Percentiles rank a stretch among this genome's conserved stretches.
phyloP scores from a whole-genome alignment of 2,329 filamentous ascomycete genomes.

The Colletotrichum sp. region DNA sequence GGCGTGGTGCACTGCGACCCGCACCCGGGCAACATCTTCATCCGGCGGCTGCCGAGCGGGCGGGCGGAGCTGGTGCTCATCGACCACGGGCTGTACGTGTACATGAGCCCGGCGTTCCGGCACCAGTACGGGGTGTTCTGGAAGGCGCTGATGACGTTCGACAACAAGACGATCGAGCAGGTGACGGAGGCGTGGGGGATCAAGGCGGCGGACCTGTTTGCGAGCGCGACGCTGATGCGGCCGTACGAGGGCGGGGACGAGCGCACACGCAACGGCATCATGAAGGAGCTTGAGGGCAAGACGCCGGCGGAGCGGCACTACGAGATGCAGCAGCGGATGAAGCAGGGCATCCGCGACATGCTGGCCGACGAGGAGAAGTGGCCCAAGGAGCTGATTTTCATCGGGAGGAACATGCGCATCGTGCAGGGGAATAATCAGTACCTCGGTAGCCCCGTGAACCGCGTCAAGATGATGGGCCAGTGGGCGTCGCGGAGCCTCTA shows the following conservation, averaged over 20 bases:
- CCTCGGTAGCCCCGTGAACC: slow-evolving; percentile 86
- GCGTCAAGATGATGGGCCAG: slow-evolving; percentile 89
- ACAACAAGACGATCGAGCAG: slow-evolving; percentile 77
- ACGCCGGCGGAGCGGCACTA: slow-evolving; percentile 77
- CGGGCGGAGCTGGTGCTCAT: slow-evolving; percentile 90
- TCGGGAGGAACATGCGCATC: slow-evolving; percentile 89
- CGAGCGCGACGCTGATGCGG: slow-evolving; percentile 85
- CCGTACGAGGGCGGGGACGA: slow-evolving; percentile 88
- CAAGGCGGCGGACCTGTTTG: slow-evolving; percentile 87
- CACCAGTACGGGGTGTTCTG: slow-evolving; percentile 90
- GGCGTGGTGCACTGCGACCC: slow-evolving; percentile 95
- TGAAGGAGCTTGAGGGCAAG: slow-evolving; percentile 63
- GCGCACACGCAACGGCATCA: slow-evolving; percentile 68
- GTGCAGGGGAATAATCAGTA: slow-evolving; percentile 94
- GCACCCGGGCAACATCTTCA: slow-evolving; percentile 96
- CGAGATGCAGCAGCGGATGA: slow-evolving; percentile 87
- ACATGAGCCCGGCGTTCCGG: slow-evolving; percentile 83
- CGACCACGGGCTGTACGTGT: slow-evolving; percentile 95
- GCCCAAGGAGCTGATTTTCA: slow-evolving; percentile 90
- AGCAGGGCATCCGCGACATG: slow-evolving; percentile 70
- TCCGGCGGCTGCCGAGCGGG: slow-evolving; percentile 83
- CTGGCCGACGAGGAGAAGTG: slow-evolving; percentile 86
- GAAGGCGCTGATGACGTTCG: slow-evolving; percentile 92
- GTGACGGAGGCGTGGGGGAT: slow-evolving; percentile 87
- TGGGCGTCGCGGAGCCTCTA: slow-evolving; percentile 90